Evolutionary conservation across 2,329 filamentous ascomycete species (phyloP), one percentile per base, ranked within the genome.

Genomic region (Fusarium pseudonygamai): DNA sequence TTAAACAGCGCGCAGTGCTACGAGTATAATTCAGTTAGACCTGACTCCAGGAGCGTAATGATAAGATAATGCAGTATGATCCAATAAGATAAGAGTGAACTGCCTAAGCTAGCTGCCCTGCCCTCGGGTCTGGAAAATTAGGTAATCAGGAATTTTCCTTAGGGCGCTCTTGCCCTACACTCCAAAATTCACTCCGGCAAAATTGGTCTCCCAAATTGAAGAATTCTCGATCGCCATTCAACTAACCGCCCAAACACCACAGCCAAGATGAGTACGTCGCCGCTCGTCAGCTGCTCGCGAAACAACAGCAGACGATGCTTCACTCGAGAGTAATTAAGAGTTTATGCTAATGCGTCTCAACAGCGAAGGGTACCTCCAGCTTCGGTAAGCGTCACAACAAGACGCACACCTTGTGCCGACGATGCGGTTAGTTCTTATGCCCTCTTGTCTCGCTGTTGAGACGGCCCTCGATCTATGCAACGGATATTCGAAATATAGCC

Each of bases 321-420:
- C 55, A 72, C 40, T 55, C 56, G 65, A 75, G 53, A 64, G 50
- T 22, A 22, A 30, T 30, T 16, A 36, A 45, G 46, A 47, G 60
- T 58, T 62, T 62, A 69, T 72, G 72, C 79, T 79, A 79, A 79
- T 74, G 49, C 60, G 71, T 52, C 62, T 73, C 75, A 82, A 79
- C 78, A 88, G 86, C 86, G 80, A 88, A 88, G 86, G 87, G 87
- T 85, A 88, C 87, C 80, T 87, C 86, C 81, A 87, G 85, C 82
- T 87, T 87, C 81, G 85, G 85, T 83, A 87, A 87, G 83, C 85
- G 94, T 91, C 94, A 97, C 91, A 97, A 96, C 92, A 97, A 97
- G 92, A 94, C 95, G 90, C 95, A 98, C 92, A 95, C 93, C 86
- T 89, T 98, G 87, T 98, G 95, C 93, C 93, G 95, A 91, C 95